These are phyloP conservation scores for Bruguiera gymnorhiza DNA, from an alignment of 345 rosid species.

Conservation along the genomic window DNA sequence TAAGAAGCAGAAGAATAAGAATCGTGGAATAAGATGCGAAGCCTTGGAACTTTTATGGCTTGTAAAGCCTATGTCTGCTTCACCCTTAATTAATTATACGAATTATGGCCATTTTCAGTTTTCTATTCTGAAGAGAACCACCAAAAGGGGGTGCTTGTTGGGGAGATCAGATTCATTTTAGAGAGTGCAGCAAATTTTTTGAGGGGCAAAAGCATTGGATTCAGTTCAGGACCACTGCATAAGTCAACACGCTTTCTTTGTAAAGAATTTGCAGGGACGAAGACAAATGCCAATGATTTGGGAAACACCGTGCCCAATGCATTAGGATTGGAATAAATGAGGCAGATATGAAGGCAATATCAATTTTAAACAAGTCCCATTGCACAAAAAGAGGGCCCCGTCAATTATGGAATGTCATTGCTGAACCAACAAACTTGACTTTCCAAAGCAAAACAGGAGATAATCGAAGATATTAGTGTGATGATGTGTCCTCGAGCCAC, in stretches of 20 bases:
- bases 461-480: slow-evolving; percentile 14
- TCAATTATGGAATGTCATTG: neutral
- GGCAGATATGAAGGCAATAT: neutral
- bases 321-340: slow-evolving; percentile 2
- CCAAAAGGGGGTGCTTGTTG: neutral
- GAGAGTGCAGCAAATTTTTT: neutral
- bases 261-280: no score
- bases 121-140: no score
- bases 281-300: slow-evolving; percentile 7
- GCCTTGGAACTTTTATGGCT: no score
- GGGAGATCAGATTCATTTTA: no score
- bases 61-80: no score
- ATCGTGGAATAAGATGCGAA: no score
- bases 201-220: slow-evolving; percentile 17
- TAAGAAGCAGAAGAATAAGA: slow-evolving; percentile 12
- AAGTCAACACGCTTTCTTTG: slow-evolving; percentile 23
- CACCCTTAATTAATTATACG: no score
- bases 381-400: neutral
- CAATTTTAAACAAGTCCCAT: neutral
- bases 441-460: slow-evolving; percentile 10
- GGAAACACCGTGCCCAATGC: slow-evolving; percentile 14
- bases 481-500: slow-evolving; percentile 14
- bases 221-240: slow-evolving; percentile 15
- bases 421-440: neutral
- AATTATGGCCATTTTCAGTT: no score